Evolutionary conservation across 73 alveolate genomes (phyloP).

Genomic region (Symbiodinium pilosum): DNA sequence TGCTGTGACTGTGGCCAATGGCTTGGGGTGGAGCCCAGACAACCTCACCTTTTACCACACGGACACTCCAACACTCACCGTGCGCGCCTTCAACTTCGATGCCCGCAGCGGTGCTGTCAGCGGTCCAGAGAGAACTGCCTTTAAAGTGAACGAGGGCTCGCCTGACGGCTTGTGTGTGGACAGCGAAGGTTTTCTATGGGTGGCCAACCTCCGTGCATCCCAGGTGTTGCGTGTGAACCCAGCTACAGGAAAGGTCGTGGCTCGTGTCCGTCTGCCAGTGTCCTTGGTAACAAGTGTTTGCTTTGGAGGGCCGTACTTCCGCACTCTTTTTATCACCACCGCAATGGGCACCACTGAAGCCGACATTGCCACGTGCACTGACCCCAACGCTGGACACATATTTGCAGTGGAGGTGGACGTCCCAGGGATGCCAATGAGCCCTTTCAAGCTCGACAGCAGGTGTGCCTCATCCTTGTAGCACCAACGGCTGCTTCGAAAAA

Average conservation of each 20-base stretch:
- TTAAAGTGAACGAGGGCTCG: neutral
- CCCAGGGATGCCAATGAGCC: slow-evolving; percentile 29
- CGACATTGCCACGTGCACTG: slow-evolving; percentile 11
- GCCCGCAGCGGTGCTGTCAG: neutral
- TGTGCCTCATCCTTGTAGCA: too few species aligned
- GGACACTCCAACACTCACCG: neutral
- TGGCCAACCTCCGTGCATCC: slow-evolving; percentile 11
- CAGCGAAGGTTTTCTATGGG: slow-evolving; percentile 28
- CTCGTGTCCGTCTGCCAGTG: neutral
- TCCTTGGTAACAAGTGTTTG: slow-evolving; percentile 1
- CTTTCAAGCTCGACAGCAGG: slow-evolving; percentile 13
- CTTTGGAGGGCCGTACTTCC: slow-evolving; percentile 22
- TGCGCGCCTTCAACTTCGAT: slow-evolving; percentile 24
- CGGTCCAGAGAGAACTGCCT: neutral
- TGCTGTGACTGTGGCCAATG: slow-evolving; percentile 18
- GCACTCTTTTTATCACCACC: neutral
- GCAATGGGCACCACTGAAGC: slow-evolving; percentile 13
- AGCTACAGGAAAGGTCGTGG: neutral
- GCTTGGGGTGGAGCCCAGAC: slow-evolving; percentile 27
- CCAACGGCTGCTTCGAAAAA: too few species aligned
- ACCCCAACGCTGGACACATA: neutral
- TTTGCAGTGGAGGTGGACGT: slow-evolving; percentile 15
- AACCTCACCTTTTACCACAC: slow-evolving; percentile 29
- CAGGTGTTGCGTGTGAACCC: slow-evolving; percentile 32
- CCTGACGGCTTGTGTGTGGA: slow-evolving; percentile 27